These are phyloP conservation scores for Adiantum capillusveneris DNA, from an alignment of 75 land plant species.

Conservation along the genomic window DNA sequence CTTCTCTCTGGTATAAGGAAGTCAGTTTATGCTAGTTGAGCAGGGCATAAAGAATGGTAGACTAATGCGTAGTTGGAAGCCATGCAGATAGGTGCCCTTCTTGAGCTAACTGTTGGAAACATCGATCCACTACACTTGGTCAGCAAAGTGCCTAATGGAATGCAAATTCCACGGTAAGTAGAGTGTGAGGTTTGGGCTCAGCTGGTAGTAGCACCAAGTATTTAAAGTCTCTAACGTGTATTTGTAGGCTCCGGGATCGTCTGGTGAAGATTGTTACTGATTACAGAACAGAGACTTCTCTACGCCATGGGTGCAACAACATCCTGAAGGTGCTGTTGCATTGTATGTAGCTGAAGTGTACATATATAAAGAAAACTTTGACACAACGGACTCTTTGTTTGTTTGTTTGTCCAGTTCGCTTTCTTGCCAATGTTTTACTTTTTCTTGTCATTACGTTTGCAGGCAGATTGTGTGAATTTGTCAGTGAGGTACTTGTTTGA, in stretches of 20 bases:
- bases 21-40: too few relatives aligned
- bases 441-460: slow-evolving; percentile 9
- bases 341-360: neutral
- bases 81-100: slow-evolving; percentile 70
- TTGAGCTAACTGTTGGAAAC: slow-evolving; percentile 97
- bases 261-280: slow-evolving; percentile 93
- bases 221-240: neutral
- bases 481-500: slow-evolving; percentile 73
- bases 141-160: slow-evolving; percentile 73
- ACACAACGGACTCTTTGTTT: neutral
- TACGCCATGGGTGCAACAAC: slow-evolving; percentile 93
- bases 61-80: too few relatives aligned
- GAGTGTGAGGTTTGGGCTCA: neutral
- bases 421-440: neutral
- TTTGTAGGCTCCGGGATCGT: slow-evolving; percentile 76
- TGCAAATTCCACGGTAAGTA: slow-evolving; percentile 66
- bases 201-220: neutral
- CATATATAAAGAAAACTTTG: neutral
- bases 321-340: slow-evolving; percentile 67
- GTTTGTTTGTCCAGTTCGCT: neutral
- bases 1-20: too few relatives aligned
- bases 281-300: slow-evolving; percentile 95
- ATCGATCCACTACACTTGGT: slow-evolving; percentile 96
- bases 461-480: slow-evolving; percentile 93
- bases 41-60: too few relatives aligned